Evolutionary conservation across 2,329 filamentous ascomycete genomes (phyloP).

Genomic region (Beauveria caledonica): DNA sequence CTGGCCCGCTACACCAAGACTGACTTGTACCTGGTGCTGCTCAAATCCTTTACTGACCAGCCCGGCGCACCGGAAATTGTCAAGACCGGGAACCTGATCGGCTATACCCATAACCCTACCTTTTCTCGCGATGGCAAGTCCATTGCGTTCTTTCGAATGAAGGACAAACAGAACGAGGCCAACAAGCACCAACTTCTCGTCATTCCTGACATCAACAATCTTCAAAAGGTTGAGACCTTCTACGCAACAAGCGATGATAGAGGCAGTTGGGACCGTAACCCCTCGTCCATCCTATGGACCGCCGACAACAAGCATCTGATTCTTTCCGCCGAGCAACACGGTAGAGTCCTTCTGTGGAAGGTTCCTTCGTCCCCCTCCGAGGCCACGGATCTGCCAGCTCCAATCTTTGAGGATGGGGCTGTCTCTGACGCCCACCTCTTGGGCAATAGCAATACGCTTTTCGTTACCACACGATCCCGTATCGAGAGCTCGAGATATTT

Average conservation of each 20-base stretch:
- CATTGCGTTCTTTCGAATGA: slow-evolving; percentile 74
- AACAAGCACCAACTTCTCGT: slow-evolving; percentile 61
- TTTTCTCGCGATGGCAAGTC: slow-evolving; percentile 67
- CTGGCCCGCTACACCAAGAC: slow-evolving; percentile 72
- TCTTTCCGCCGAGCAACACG: slow-evolving; percentile 65
- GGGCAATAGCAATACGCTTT: slow-evolving; percentile 39
- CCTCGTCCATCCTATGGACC: slow-evolving; percentile 50
- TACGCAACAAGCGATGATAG: slow-evolving; percentile 54
- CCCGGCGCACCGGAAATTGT: slow-evolving; percentile 41
- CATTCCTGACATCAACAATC: slow-evolving; percentile 50
- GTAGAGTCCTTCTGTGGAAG: slow-evolving; percentile 52
- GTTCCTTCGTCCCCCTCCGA: slow-evolving; percentile 47
- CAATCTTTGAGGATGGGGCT: slow-evolving; percentile 45
- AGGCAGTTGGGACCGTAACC: slow-evolving; percentile 53
- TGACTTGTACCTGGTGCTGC: slow-evolving; percentile 66
- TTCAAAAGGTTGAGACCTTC: slow-evolving; percentile 52
- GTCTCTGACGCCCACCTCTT: slow-evolving; percentile 47
- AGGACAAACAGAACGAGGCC: slow-evolving; percentile 66
- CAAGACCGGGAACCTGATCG: slow-evolving; percentile 49
- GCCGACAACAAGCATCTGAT: slow-evolving; percentile 55
- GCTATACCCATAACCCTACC: slow-evolving; percentile 57
- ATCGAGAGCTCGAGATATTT: slow-evolving; percentile 65
- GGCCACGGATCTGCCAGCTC: slow-evolving; percentile 38
- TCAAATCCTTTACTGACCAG: slow-evolving; percentile 52
- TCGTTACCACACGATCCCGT: slow-evolving; percentile 60